A percentile compares a stretch with the other conserved stretches of the same genome.
Evolutionary conservation across 148 eudicot genomes (phyloP).

Genomic region (Camellia sinensis): DNA sequence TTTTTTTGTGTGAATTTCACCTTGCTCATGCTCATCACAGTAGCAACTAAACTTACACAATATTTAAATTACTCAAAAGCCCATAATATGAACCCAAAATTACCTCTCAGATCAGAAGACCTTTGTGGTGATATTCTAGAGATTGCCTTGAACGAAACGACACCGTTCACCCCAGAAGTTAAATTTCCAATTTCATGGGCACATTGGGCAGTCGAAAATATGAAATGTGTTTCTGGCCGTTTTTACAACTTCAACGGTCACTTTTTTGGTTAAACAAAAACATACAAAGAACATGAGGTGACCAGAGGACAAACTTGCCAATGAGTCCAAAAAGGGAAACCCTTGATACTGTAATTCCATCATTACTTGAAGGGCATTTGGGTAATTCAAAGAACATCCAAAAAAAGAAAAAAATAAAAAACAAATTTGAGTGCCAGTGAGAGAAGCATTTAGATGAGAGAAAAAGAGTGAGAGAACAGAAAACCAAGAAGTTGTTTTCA

Average conservation of each 20-base stretch:
- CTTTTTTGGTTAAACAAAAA: not conserved
- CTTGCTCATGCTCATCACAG: not conserved
- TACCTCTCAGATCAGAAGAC: not conserved
- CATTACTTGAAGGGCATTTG: not conserved
- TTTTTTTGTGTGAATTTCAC: not conserved
- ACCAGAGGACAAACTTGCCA: not conserved
- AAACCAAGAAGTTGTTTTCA: not conserved
- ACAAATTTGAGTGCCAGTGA: not conserved
- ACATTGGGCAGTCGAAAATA: not conserved
- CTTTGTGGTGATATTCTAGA: not conserved
- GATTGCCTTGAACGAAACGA: not conserved
- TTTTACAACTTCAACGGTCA: constrained; percentile 7
- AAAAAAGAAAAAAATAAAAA: no score
- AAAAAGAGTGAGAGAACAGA: not conserved
- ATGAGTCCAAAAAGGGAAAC: not conserved
- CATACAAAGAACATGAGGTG: not conserved
- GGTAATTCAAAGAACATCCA: no score
- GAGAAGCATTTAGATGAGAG: not conserved
- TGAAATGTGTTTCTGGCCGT: not conserved
- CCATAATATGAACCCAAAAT: not conserved
- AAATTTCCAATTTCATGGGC: not conserved
- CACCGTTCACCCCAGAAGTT: not conserved
- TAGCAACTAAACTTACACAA: not conserved
- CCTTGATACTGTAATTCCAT: not conserved
- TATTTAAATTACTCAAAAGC: not conserved